These are phyloP conservation scores for Parmelia sp. DNA, from an alignment of 495 filamentous ascomycete genomes.

Conservation along the genomic window DNA sequence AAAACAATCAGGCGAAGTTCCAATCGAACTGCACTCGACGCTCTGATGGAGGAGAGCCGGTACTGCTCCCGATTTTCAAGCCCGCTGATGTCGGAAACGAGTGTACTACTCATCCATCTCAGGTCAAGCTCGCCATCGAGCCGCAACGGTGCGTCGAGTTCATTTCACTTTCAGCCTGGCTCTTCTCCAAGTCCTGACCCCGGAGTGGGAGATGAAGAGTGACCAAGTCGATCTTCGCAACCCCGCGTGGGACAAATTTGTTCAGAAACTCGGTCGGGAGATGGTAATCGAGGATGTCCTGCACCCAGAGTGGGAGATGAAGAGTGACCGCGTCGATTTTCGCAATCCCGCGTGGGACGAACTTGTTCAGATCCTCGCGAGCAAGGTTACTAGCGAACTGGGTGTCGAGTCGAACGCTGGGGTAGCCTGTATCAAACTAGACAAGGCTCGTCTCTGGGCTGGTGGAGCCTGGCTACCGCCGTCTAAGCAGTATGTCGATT, in stretches of 20 bases:
- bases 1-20: neutral
- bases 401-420: neutral
- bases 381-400: neutral
- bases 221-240: neutral
- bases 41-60: neutral
- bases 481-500: neutral
- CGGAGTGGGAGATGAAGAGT: neutral
- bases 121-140: too few relatives aligned
- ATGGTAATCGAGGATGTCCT: too few relatives aligned
- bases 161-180: too few relatives aligned
- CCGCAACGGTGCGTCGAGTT: too few relatives aligned
- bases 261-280: neutral
- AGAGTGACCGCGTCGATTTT: neutral
- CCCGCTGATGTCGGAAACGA: too few relatives aligned
- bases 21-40: neutral
- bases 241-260: neutral
- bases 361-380: neutral
- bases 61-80: conserved; percentile 17
- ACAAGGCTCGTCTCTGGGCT: neutral
- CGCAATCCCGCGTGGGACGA: neutral
- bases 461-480: neutral
- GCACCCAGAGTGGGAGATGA: neutral
- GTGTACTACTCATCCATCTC: too few relatives aligned
- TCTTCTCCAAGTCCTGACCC: too few relatives aligned
- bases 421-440: neutral